Base-by-base conservation (phyloP, 2,329 filamentous ascomycete genomes). In the Coniochaeta sp. region DNA sequence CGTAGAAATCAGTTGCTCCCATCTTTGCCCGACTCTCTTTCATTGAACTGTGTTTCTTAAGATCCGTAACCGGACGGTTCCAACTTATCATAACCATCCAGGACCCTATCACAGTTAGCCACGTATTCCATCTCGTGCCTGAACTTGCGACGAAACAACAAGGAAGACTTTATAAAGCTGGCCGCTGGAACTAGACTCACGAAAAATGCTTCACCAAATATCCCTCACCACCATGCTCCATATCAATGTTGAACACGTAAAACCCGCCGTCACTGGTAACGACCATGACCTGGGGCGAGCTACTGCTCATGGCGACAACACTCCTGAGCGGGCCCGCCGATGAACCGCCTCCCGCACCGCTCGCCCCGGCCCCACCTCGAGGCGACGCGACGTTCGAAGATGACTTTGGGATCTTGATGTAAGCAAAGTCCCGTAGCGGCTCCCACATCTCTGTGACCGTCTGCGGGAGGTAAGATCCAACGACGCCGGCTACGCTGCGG, bases 401-500 rank as follows among this genome's bases (percentile, higher is more conserved):
- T 60, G 69, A 67, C 69, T 89, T 91, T 16, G 93, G 93, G 55
- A 99, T 85, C 72, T 95, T 96, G 70, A 98, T 93, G 81, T 91
- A 98, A 1, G 95, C 95, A 75, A 99, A 99, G 74, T 99, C 95
- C 59, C 95, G 85, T 62, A 89, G 80, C 0, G 95, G 95, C 69
- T 99, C 95, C 93, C 93, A 98, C 82, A 98, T 97, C 74, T 98
- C 93, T 1, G 93, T 93, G 4, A 99, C 92, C 1, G 93, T 93
- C 69, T 90, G 90, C 0, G 95, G 95, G 1, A 99, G 79, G 71
- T 99, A 99, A 0, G 91, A 92, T 4, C 93, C 93, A 34, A 97
- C 89, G 8, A 91, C 91, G 5, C 91, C 90, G 19, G 91, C 93
- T 61, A 99, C 89, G 26, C 89, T 90, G 63, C 90, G 92, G 42